Percentiles rank a stretch among this genome's conserved stretches.
Conservation (phyloP, 2,329 filamentous ascomycete species). For the Aspergillus felis region DNA sequence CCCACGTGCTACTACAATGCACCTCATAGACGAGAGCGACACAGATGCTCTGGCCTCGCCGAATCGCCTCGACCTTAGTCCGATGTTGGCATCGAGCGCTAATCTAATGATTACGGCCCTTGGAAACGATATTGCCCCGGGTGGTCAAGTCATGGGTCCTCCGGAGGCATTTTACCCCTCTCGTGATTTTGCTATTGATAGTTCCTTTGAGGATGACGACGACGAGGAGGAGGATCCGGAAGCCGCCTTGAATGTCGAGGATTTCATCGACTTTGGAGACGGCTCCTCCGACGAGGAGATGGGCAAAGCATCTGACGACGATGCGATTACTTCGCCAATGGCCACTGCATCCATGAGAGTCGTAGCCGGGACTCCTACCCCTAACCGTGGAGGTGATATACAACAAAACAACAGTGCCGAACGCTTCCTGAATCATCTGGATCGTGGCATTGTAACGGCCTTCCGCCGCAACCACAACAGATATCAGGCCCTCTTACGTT, state of each 20-base stretch:
- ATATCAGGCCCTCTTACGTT: constrained; percentile 47
- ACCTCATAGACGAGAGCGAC: constrained; percentile 43
- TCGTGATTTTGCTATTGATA: constrained; percentile 53
- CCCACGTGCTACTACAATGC: constrained; percentile 37
- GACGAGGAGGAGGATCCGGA: constrained; percentile 65
- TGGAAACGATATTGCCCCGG: constrained; percentile 46
- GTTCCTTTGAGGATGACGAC: constrained; percentile 56
- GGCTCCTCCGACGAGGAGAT: constrained; percentile 59
- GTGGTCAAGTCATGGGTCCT: constrained; percentile 65
- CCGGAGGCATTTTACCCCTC: constrained; percentile 73
- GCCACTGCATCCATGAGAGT: constrained; percentile 43
- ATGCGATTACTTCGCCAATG: constrained; percentile 40
- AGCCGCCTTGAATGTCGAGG: constrained; percentile 60
- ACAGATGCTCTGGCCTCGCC: constrained; percentile 40
- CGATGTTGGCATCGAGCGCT: constrained; percentile 63
- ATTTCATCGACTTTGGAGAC: constrained; percentile 67
- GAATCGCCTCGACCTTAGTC: constrained; percentile 38
- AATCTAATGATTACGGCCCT: constrained; percentile 78
- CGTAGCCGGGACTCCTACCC: constrained; percentile 31
- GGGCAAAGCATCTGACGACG: constrained; percentile 49
- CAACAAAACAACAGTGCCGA: constrained; percentile 37
- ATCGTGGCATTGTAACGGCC: constrained; percentile 68
- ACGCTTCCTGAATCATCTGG: constrained; percentile 62
- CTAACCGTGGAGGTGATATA: constrained; percentile 29
- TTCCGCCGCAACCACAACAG: constrained; percentile 62